phyloP scores from a whole-genome alignment of 495 filamentous ascomycete species.

The Penicillium parvum region DNA sequence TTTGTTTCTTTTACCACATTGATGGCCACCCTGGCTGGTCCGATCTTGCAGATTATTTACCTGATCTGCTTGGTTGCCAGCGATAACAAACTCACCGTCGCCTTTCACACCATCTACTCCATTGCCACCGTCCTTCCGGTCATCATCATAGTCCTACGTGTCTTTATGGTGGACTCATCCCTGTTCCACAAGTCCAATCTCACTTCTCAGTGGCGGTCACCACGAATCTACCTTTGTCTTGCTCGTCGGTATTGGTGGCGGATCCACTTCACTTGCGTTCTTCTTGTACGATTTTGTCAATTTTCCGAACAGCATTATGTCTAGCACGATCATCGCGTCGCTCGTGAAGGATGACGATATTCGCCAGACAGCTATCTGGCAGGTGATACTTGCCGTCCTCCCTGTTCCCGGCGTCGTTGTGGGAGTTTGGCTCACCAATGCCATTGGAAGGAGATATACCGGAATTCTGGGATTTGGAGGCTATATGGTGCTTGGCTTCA shows the following conservation, averaged over 20 bases:
- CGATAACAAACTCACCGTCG: conserved; percentile 29
- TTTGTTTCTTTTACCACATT: conserved; percentile 35
- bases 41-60: conserved; percentile 34
- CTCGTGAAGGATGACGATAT: conserved; percentile 30
- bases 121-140: conserved; percentile 30
- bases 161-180: conserved; percentile 34
- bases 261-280: conserved; percentile 31
- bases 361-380: conserved; percentile 33
- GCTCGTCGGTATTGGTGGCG: conserved; percentile 26
- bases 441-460: conserved; percentile 29
- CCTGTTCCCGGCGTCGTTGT: conserved; percentile 34
- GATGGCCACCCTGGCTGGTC: conserved; percentile 32
- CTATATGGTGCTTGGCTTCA: conserved; percentile 32
- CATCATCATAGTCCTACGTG: conserved; percentile 24
- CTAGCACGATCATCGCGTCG: conserved; percentile 35
- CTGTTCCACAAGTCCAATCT: conserved; percentile 32
- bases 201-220: conserved; percentile 15
- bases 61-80: conserved; percentile 29
- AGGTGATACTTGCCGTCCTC: conserved; percentile 32
- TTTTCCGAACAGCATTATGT: conserved; percentile 38
- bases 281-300: conserved; percentile 39
- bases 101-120: conserved; percentile 32
- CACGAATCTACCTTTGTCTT: conserved; percentile 24
- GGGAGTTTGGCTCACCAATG: conserved; percentile 32
- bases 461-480: conserved; percentile 32